Evolutionary conservation across 192 early-diverging fungal species (phyloP).

Genomic region (Dimargaris xerosporica): DNA sequence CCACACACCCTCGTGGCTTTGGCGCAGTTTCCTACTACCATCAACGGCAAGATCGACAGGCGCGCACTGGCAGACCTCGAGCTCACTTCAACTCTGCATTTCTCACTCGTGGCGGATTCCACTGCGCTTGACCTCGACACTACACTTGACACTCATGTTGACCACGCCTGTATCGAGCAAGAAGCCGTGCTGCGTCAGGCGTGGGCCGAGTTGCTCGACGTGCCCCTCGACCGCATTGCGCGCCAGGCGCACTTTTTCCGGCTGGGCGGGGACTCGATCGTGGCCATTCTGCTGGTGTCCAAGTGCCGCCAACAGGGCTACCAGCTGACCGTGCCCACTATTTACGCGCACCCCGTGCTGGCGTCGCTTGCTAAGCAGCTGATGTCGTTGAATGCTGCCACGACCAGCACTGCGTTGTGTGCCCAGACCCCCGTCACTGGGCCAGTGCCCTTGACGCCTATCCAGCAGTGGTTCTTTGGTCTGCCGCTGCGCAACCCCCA

Average conservation of each 20-base stretch:
- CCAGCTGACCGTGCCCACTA: not conserved
- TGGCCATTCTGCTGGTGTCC: slow-evolving; percentile 5
- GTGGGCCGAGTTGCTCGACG: not conserved
- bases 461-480: slow-evolving; percentile 9
- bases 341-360: not conserved
- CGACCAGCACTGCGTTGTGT: not conserved
- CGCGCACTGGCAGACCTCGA: not conserved
- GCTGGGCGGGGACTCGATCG: slow-evolving; percentile 9
- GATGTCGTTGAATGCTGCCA: not conserved
- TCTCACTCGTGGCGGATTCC: not conserved
- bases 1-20: not conserved
- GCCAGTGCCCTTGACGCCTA: not conserved
- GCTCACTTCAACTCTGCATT: not conserved
- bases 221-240: not conserved
- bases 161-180: not conserved
- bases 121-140: not conserved
- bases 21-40: not conserved
- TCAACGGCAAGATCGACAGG: slow-evolving; percentile 7
- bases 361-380: not conserved
- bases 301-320: not conserved
- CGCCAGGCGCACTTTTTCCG: not conserved
- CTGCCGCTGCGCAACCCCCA: not conserved
- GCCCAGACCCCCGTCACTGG: slow-evolving; percentile 1
- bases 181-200: not conserved
- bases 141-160: not conserved